Base-by-base conservation (phyloP, 768 basidiomycete genomes). In the Tricholoma terreum region DNA sequence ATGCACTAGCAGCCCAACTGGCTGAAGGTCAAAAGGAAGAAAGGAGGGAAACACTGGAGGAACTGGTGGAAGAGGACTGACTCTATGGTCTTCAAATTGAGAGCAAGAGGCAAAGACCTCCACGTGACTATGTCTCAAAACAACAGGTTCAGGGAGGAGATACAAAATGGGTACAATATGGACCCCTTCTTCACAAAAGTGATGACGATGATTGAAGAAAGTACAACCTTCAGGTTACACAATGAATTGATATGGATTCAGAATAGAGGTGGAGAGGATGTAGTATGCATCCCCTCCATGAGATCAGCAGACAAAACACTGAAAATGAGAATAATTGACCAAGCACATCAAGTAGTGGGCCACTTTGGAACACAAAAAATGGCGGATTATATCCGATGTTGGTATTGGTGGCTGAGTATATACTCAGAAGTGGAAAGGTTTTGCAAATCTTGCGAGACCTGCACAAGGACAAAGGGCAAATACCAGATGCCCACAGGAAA, bases 341-440 rank as follows among this genome's bases (percentile, higher is more conserved):
- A 70, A 15, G 70, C 68, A 0, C 75, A 77, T 50, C 9, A 15
- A 0, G 56, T 63, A 0, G 54, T 78, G 0, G 76, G 75, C 0
- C 75, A 77, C 49, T 68, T 73, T n/a, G 67, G 73, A 0, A 12
- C 45, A 1, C 63, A 67, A 4, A 54, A 63, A 36, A 77, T 69
- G 0, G 10, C 55, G 0, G 64, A 67, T 0, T 76, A 76, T 45
- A 35, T 77, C 0, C 56, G 70, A 1, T 55, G 51, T 70, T 1
- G 64, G 62, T 52, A 61, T 69, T 48, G 45, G 45, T 48, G 45
- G 57, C 65, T 54, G 38, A 46, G 63, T 52, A 62, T 68, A 57
- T 61, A 40, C 27, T n/a, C 50, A 61, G 54, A 33, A 59, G 42
- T 5, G 43, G 7, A 1, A 21, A 48, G 36, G 24, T 27, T 27